These are phyloP conservation scores for Malania oleifera DNA, from an alignment of 164 flowering plant genomes.

Conservation along the genomic window DNA sequence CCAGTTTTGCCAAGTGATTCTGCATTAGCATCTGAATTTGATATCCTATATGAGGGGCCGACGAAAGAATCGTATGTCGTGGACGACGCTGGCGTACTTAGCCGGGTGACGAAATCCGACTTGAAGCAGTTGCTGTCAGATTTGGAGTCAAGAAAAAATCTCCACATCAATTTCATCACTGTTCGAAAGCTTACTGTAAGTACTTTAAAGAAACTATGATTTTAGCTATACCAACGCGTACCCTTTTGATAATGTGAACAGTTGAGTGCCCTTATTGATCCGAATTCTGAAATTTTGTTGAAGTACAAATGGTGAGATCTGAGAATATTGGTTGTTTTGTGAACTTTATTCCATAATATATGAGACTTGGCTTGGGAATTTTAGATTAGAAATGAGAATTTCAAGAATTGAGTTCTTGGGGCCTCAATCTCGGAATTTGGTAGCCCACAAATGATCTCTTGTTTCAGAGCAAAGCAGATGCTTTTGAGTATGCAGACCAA, in stretches of 20 bases:
- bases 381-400: no score
- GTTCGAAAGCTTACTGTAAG: slow-evolving; percentile 95
- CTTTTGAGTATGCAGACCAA: slow-evolving; percentile 96
- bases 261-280: no score
- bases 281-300: no score
- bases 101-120: slow-evolving; percentile 80
- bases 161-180: slow-evolving; percentile 70
- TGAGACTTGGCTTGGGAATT: no score
- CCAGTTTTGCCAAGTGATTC: slow-evolving; percentile 33
- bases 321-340: no score
- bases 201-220: slow-evolving; percentile 1
- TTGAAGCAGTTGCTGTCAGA: slow-evolving; percentile 73
- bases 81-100: slow-evolving; percentile 96
- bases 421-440: background rate
- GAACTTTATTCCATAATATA: no score
- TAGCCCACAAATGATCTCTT: slow-evolving; percentile 1
- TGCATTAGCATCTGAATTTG: slow-evolving; percentile 84
- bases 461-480: slow-evolving; percentile 95
- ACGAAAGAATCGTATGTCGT: slow-evolving; percentile 70
- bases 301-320: no score
- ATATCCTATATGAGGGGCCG: slow-evolving; percentile 77
- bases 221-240: background rate
- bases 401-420: background rate
- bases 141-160: slow-evolving; percentile 83
- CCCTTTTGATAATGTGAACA: no score